Evolutionary conservation across 2,329 filamentous ascomycete genomes (phyloP), one percentile per base, ranked within the genome.

Genomic region (Exophiala spinifera): DNA sequence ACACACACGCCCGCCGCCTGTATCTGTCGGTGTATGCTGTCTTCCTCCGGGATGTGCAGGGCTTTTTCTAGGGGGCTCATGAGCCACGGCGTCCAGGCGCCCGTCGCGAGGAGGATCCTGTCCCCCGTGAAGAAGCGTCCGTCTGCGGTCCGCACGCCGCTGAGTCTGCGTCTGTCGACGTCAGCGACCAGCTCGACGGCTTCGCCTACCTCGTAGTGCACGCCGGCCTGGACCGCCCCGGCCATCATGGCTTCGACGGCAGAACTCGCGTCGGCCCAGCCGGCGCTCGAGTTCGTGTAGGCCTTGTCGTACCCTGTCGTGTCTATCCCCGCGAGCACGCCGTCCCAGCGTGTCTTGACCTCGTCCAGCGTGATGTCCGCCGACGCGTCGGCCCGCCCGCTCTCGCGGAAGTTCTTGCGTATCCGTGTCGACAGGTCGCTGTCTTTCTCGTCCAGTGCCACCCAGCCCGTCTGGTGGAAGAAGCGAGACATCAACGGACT

Each of bases 381-480:
- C 19, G 74, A 71, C 0, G 66, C 66, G 55, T 72, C 66, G 31
- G 69, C 61, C 2, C 76, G 66, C 2, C 75, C 74, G 19, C 79
- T 69, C 33, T 71, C 68, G 72, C 69, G 56, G 64, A 84, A 82
- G 53, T 83, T 81, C 56, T 75, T 67, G 11, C 79, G 71, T 36
- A 85, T 81, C 0, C 77, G 70, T 34, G 74, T 70, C 1, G 76
- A 76, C 53, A 81, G 73, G 43, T 76, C 72, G 52, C 74, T 72
- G 1, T 64, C 71, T 31, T 70, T 73, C 40, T 78, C 73, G 59
- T 76, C 79, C 63, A 82, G 77, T 70, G 74, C 81, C 51, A 82
- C 76, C 70, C 84, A 80, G 0, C 84, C 83, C 0, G 77, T 81
- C 63, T 80, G 76, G 64, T 85, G 79, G 64, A 84, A 86, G n/a